phyloP scores from a whole-genome alignment of 1,139 yeast species.

The Yarrowia galli region DNA sequence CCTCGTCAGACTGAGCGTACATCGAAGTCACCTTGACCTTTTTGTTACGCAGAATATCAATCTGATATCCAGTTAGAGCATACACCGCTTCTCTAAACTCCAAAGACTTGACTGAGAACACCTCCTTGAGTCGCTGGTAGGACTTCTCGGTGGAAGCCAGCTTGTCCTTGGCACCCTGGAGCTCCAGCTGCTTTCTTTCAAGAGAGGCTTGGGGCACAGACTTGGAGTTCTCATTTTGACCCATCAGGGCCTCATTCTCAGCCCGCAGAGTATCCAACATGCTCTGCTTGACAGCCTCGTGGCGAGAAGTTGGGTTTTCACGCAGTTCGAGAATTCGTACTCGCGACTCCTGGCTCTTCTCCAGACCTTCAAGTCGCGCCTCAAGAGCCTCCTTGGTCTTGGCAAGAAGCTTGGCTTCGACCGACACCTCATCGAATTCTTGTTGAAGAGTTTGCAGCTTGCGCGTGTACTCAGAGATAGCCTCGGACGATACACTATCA shows the following conservation, averaged over 20 bases:
- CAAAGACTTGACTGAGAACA: conserved; percentile 72
- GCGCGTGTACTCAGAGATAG: conserved; percentile 51
- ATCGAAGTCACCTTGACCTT: conserved; percentile 73
- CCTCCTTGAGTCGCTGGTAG: conserved; percentile 64
- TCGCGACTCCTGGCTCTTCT: conserved; percentile 52
- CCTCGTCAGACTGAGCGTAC: conserved; percentile 52
- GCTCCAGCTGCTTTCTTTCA: conserved; percentile 68
- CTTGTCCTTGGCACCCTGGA: conserved; percentile 57
- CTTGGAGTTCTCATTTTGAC: conserved; percentile 43
- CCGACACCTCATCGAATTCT: conserved; percentile 45
- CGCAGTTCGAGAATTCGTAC: conserved; percentile 66
- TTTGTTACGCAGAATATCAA: conserved; percentile 73
- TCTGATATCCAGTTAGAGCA: conserved; percentile 72
- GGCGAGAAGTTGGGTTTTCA: conserved; percentile 70
- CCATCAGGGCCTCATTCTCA: conserved; percentile 67
- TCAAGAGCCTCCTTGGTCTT: conserved; percentile 48
- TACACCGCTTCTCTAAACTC: conserved; percentile 76
- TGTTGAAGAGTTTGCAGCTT: conserved; percentile 48
- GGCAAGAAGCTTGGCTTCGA: conserved; percentile 43
- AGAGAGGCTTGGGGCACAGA: conserved; percentile 68
- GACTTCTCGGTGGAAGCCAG: conserved; percentile 64
- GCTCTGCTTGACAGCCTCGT: conserved; percentile 67
- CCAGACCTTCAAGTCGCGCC: conserved; percentile 55
- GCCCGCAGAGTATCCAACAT: conserved; percentile 60
- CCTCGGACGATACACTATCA: conserved; percentile 47